These are phyloP conservation scores for Xylariomycetidae sp. DNA, from an alignment of 2,329 filamentous ascomycete species.

Conservation along the genomic window DNA sequence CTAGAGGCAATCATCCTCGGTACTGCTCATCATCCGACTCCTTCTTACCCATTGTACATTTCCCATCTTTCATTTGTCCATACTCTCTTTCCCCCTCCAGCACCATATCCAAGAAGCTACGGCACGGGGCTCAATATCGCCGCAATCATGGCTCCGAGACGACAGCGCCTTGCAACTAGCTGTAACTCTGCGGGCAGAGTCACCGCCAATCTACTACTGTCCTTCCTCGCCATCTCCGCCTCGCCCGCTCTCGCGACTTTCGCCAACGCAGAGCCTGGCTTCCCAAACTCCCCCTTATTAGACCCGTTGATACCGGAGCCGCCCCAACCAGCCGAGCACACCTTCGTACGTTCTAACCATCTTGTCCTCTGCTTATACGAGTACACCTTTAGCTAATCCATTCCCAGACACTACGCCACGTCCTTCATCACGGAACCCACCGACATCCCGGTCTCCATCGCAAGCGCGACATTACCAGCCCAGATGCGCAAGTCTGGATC, in stretches of 20 bases:
- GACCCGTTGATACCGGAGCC: constrained; percentile 35
- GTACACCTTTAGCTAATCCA: too few relatives aligned
- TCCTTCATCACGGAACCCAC: constrained; percentile 87
- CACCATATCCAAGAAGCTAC: not conserved
- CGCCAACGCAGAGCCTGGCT: constrained; percentile 33
- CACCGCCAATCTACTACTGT: constrained; percentile 57
- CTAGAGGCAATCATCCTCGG: too few relatives aligned
- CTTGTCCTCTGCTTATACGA: not conserved
- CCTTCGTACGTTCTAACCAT: constrained; percentile 37
- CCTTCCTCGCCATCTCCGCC: constrained; percentile 57
- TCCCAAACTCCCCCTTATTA: constrained; percentile 38
- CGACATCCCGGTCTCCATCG: constrained; percentile 71
- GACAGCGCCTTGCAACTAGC: constrained; percentile 19
- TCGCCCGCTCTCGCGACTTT: constrained; percentile 32
- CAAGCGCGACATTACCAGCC: constrained; percentile 60
- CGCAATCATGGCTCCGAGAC: constrained; percentile 20
- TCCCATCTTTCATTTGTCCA: too few relatives aligned
- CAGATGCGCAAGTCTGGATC: constrained; percentile 56
- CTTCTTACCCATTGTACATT: too few relatives aligned
- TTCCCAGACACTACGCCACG: constrained; percentile 61
- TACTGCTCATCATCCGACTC: not conserved
- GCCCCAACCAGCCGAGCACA: constrained; percentile 46
- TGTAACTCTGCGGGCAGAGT: constrained; percentile 57
- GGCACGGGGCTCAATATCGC: constrained; percentile 1
- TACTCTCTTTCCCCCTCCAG: constrained; percentile 1